Conservation (phyloP, 495 filamentous ascomycete species). For the Penicillium canariense region DNA sequence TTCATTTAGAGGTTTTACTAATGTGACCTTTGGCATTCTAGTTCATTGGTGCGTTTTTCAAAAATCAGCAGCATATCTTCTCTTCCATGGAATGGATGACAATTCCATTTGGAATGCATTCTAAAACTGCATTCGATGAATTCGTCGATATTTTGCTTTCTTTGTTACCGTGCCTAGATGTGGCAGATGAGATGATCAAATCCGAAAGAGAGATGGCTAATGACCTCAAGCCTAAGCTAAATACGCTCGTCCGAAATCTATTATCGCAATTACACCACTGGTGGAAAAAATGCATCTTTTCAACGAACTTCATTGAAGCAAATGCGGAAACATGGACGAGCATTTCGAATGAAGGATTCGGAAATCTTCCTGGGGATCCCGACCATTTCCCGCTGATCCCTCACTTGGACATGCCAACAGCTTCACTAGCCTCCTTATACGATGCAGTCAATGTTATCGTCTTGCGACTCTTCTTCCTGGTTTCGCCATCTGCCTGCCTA, state of each 20-base stretch:
- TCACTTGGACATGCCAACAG: conserved; percentile 17
- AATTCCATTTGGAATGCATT: conserved; percentile 9
- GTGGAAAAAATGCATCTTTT: conserved; percentile 8
- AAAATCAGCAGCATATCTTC: conserved; percentile 13
- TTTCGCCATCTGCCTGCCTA: neutral
- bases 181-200: conserved; percentile 4
- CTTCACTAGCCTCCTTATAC: conserved; percentile 10
- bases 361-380: neutral
- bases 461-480: conserved; percentile 4
- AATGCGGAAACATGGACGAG: neutral
- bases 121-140: conserved; percentile 13
- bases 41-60: conserved; percentile 9
- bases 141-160: conserved; percentile 15
- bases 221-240: neutral
- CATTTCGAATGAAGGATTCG: neutral
- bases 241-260: neutral
- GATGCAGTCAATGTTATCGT: conserved; percentile 12
- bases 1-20: neutral
- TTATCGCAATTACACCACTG: conserved; percentile 7
- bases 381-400: conserved; percentile 4
- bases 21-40: neutral
- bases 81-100: conserved; percentile 6
- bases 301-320: neutral
- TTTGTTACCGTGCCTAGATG: conserved; percentile 7
- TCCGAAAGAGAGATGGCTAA: neutral